Evolutionary conservation across 83 land plant species (phyloP).

Genomic region (Thuja plicata): DNA sequence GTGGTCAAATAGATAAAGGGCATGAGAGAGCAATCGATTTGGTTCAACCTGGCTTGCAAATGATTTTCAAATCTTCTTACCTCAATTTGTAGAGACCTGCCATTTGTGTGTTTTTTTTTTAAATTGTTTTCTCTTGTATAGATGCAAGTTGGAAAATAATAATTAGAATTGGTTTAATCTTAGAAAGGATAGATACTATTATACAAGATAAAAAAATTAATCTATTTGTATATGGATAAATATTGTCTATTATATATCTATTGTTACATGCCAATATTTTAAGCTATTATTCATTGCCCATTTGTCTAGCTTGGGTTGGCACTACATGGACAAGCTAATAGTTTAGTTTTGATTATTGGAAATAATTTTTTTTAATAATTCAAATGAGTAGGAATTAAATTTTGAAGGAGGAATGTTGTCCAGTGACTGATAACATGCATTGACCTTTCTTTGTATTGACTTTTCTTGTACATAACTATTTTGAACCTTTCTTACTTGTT

Average conservation of each 20-base stretch:
- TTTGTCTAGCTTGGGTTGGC: not conserved
- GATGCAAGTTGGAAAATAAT: not conserved
- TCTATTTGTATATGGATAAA: no score
- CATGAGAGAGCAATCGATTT: no score
- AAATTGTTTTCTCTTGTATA: not conserved
- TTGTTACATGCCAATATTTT: not conserved
- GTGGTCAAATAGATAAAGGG: no score
- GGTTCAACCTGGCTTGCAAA: no score
- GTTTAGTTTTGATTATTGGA: not conserved
- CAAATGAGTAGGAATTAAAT: not conserved
- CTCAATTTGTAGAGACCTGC: not conserved
- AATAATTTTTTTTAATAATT: not conserved
- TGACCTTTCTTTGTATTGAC: no score
- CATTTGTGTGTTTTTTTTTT: not conserved
- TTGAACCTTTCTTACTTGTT: not conserved
- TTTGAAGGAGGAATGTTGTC: not conserved
- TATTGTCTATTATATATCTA: not conserved
- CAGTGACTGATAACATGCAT: no score
- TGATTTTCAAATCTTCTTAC: not conserved
- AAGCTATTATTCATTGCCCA: not conserved
- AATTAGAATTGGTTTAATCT: not conserved
- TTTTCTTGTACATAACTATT: no score
- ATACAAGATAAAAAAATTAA: not conserved
- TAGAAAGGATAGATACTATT: not conserved
- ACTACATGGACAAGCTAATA: not conserved